Conservation (phyloP, 768 basidiomycete species). For the Suillus variegatus region DNA sequence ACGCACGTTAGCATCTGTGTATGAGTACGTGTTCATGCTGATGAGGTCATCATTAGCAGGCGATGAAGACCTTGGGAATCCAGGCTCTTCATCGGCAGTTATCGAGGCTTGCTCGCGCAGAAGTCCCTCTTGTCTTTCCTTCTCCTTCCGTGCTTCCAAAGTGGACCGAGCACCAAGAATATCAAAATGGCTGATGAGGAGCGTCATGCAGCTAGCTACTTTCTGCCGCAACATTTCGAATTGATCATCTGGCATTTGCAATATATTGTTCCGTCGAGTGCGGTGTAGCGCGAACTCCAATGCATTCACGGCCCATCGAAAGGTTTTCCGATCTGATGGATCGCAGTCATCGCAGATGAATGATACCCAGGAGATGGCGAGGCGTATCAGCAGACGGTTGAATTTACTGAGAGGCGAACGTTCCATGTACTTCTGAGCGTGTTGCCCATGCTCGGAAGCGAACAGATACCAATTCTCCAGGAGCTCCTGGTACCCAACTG, state of each 20-base stretch:
- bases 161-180: slow-evolving; percentile 93
- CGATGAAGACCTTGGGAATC: slow-evolving; percentile 43
- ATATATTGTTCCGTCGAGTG: slow-evolving; percentile 85
- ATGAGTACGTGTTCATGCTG: slow-evolving; percentile 37
- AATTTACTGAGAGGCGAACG: slow-evolving; percentile 68
- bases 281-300: slow-evolving; percentile 90
- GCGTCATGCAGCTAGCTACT: slow-evolving; percentile 94
- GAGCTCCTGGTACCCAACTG: slow-evolving; percentile 75
- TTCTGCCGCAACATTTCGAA: slow-evolving; percentile 89
- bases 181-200: slow-evolving; percentile 97
- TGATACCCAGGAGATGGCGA: slow-evolving; percentile 97
- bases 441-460: slow-evolving; percentile 94
- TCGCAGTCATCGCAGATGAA: slow-evolving; percentile 99
- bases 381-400: slow-evolving; percentile 78
- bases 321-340: slow-evolving; percentile 91
- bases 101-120: slow-evolving; percentile 55
- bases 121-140: slow-evolving; percentile 75
- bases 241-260: slow-evolving; percentile 84
- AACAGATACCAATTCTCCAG: slow-evolving; percentile 94
- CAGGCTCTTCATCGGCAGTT: slow-evolving; percentile 50
- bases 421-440: slow-evolving; percentile 89
- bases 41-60: slow-evolving; percentile 38
- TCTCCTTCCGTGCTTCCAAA: slow-evolving; percentile 85
- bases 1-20: slow-evolving; percentile 65
- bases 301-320: slow-evolving; percentile 97